These are phyloP conservation scores for Neopestalotiopsis rosae DNA, from an alignment of 2,329 filamentous ascomycete genomes.

Conservation along the genomic window DNA sequence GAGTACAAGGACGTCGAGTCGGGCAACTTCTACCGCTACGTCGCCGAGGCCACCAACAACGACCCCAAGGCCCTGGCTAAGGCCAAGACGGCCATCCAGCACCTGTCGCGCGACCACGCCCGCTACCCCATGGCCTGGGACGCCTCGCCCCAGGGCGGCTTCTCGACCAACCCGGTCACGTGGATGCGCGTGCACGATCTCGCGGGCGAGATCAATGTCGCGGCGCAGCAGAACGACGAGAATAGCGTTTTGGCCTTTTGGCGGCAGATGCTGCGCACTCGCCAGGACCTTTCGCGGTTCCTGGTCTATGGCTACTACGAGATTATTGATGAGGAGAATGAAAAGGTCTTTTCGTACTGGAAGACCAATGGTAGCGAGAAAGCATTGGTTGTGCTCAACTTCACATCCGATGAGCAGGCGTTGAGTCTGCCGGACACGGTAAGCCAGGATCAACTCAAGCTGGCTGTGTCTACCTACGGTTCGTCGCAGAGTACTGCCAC, in stretches of 20 bases:
- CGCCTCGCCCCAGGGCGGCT: constrained; percentile 63
- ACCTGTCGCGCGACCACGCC: constrained; percentile 64
- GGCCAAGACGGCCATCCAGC: constrained; percentile 16
- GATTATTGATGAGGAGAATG: constrained; percentile 52
- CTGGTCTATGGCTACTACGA: constrained; percentile 16
- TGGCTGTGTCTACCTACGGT: constrained; percentile 7
- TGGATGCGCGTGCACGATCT: constrained; percentile 77
- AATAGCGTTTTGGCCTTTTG: constrained; percentile 67
- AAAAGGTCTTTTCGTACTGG: constrained; percentile 49
- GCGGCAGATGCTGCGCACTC: constrained; percentile 59
- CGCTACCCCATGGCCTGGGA: constrained; percentile 78
- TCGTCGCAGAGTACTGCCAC: neutral
- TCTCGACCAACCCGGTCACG: constrained; percentile 51
- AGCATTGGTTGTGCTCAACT: constrained; percentile 43
- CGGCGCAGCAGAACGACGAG: constrained; percentile 51
- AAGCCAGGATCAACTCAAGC: neutral
- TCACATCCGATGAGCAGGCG: constrained; percentile 39
- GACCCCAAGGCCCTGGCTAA: constrained; percentile 22
- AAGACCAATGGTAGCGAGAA: constrained; percentile 39
- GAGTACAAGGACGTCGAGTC: constrained; percentile 56
- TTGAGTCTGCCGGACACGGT: neutral
- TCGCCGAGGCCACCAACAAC: constrained; percentile 29
- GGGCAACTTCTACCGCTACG: constrained; percentile 51
- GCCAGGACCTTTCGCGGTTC: constrained; percentile 54
- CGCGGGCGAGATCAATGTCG: constrained; percentile 67